Evolutionary conservation across 2,329 filamentous ascomycete species (phyloP), one percentile per base, ranked within the genome.

Genomic region (Talaromyces sp.): DNA sequence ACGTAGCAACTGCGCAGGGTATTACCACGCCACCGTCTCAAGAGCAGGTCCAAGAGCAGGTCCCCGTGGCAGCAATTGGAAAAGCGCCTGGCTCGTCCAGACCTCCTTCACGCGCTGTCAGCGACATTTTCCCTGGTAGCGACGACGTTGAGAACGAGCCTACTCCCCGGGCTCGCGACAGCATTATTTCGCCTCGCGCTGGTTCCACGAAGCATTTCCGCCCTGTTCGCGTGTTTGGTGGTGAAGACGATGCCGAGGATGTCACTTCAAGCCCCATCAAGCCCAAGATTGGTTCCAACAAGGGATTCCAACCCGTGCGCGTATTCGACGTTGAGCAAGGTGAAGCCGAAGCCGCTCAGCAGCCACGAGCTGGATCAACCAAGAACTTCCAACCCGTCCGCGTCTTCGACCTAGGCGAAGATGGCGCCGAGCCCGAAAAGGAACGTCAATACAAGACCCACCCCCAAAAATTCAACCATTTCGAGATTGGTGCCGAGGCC

Each of bases 401-500:
- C 58, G 80, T 91, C 40, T 91, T 91, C 64, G 86, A 88, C 13
- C 83, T 85, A 62, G 82, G 85, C 27, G 85, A 87, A 17, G 58
- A 61, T 62, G 82, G 85, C 27, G 85, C 87, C 3, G 58, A 63
- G 25, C 69, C 75, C 25, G 80, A n/a, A 78, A 75, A 72, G 84
- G 82, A 73, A 75, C 70, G 66, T 59, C 29, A 53, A 59, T 79
- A 80, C 69, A 86, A 89, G 72, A 89, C 91, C 6, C 86, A 95
- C 76, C 86, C 91, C 2, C 88, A 87, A 74, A 96, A 92, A 78
- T 97, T 88, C 80, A 83, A 90, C 66, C 94, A 98, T 65, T 78
- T 78, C 47, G 71, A 78, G 60, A 66, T 78, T 34, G 76, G 74
- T 40, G 75, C 56, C 19, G 73, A 76, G 53, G 72, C 76, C 60